A percentile compares a stretch with the other conserved stretches of the same genome.
phyloP scores from a whole-genome alignment of 352 stramenopile species.

The Aphanomyces invadans region DNA sequence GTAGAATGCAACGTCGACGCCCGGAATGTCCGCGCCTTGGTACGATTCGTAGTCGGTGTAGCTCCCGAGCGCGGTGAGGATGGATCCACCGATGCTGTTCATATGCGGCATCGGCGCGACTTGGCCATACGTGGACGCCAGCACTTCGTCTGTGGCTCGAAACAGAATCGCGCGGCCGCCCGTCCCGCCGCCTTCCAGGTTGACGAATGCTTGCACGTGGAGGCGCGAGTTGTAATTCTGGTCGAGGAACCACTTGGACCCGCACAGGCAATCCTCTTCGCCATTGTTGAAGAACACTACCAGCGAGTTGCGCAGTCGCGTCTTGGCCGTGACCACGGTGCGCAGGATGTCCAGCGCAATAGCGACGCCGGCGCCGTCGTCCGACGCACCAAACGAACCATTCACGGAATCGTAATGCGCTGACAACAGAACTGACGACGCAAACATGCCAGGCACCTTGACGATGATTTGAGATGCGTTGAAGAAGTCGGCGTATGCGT shows the following conservation, averaged over 20 bases:
- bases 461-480: constrained; percentile 13
- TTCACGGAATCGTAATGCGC: constrained; percentile 13
- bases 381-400: constrained; percentile 9
- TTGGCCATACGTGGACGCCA: background rate
- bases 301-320: background rate
- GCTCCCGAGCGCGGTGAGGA: background rate
- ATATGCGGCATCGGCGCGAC: constrained; percentile 9
- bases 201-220: constrained; percentile 13
- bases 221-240: background rate
- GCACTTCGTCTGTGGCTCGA: constrained; percentile 12
- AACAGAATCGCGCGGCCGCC: constrained; percentile 15
- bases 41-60: constrained; percentile 10
- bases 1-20: constrained; percentile 20
- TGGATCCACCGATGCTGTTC: constrained; percentile 20
- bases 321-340: background rate
- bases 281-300: constrained; percentile 21
- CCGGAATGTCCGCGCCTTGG: background rate
- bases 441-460: constrained; percentile 6
- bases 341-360: constrained; percentile 7
- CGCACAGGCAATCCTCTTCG: background rate
- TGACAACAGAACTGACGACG: constrained; percentile 2
- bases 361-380: constrained; percentile 13
- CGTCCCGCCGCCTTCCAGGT: constrained; percentile 11
- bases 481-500: background rate
- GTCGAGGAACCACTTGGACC: constrained; percentile 6